phyloP scores from a whole-genome alignment of 2,329 filamentous ascomycete species.

The Penicillium crustosum region DNA sequence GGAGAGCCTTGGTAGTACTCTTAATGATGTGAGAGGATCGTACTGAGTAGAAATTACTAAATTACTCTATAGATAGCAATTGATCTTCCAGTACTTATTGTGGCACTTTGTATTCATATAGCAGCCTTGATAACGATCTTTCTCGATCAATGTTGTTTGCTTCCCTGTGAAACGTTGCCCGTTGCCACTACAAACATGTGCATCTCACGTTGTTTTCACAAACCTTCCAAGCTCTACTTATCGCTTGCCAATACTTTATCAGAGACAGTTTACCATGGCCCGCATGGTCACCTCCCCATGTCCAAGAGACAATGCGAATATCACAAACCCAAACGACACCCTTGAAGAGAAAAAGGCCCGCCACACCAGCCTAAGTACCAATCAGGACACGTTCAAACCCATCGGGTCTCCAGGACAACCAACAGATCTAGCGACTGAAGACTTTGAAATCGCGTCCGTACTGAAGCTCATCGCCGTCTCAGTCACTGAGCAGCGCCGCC shows the following conservation, averaged over 20 bases:
- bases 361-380: conserved; percentile 27
- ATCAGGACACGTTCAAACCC: conserved; percentile 33
- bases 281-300: neutral
- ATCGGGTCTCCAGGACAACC: conserved; percentile 22
- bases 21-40: neutral
- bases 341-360: neutral
- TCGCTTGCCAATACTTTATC: no score
- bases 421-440: neutral
- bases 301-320: neutral
- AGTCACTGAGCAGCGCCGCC: conserved; percentile 76
- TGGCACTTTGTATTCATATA: no score
- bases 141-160: neutral
- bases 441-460: conserved; percentile 62
- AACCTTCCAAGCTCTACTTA: neutral
- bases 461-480: conserved; percentile 76
- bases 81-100: neutral
- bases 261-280: neutral
- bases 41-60: neutral
- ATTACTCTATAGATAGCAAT: neutral
- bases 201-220: neutral
- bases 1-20: neutral
- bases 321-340: neutral
- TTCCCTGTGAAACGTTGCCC: accelerated
- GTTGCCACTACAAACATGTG: no score
- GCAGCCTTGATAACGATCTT: no score